These are phyloP conservation scores for Parietaria judaica DNA, from an alignment of 306 rosid species.

Conservation along the genomic window DNA sequence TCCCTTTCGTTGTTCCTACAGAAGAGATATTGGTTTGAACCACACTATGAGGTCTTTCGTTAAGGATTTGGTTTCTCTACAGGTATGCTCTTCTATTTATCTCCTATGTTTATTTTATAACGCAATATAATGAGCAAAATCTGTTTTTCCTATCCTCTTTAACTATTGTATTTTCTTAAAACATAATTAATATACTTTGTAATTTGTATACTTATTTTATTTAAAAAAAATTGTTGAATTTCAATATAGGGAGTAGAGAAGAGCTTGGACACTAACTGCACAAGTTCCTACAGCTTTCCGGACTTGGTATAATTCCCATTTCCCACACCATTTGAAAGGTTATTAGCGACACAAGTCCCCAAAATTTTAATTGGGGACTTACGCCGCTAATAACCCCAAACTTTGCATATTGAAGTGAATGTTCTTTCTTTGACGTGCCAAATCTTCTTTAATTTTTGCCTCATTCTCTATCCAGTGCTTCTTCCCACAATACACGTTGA, in stretches of 20 bases:
- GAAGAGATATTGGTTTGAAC: slow-evolving; percentile 60
- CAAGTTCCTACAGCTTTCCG: slow-evolving; percentile 28
- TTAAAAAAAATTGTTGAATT: not conserved
- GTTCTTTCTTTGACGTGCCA: not conserved
- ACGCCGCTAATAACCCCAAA: too few relatives aligned
- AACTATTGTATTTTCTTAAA: too few relatives aligned
- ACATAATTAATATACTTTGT: too few relatives aligned
- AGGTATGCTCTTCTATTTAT: slow-evolving; percentile 32
- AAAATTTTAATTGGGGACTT: too few relatives aligned
- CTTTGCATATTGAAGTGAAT: not conserved
- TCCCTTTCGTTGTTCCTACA: slow-evolving; percentile 18
- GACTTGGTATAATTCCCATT: slow-evolving; percentile 43
- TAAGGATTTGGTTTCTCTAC: slow-evolving; percentile 55
- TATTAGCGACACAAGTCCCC: not conserved
- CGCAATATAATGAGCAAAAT: too few relatives aligned
- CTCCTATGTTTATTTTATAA: too few relatives aligned
- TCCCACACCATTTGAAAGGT: not conserved
- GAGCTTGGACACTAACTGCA: slow-evolving; percentile 52
- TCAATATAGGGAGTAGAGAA: slow-evolving; percentile 36
- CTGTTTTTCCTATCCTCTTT: too few relatives aligned
- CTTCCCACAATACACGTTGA: slow-evolving; percentile 57
- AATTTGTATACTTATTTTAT: too few relatives aligned
- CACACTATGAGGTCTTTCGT: slow-evolving; percentile 56
- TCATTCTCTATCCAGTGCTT: slow-evolving; percentile 47
- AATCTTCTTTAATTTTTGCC: slow-evolving; percentile 13